Percentiles rank a stretch among this genome's conserved stretches.
These are phyloP conservation scores for Ceratocystis cubensis DNA, from an alignment of 2,329 filamentous ascomycete species.

Conservation along the genomic window DNA sequence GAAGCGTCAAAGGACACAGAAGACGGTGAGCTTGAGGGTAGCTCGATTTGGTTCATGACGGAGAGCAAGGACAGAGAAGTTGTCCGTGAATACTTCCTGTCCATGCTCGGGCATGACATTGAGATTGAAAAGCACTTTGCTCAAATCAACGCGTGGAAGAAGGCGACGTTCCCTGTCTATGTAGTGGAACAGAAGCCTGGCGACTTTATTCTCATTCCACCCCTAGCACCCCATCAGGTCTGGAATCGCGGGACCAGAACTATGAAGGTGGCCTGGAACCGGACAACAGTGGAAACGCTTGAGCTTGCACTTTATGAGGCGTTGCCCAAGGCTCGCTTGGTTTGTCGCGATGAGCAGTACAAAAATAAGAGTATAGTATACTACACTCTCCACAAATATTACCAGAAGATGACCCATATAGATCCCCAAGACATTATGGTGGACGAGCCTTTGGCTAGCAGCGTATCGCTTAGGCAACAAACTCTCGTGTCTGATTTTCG, in stretches of 20 bases:
- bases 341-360: conserved; percentile 95
- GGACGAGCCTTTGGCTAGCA: conserved; percentile 34
- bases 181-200: conserved; percentile 82
- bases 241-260: conserved; percentile 96
- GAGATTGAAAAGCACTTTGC: conserved; percentile 96
- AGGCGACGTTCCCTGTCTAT: conserved; percentile 84
- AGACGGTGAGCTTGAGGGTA: conserved; percentile 68
- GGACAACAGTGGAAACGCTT: conserved; percentile 82
- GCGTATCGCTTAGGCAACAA: conserved; percentile 38
- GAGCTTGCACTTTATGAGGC: conserved; percentile 77
- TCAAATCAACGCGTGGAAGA: conserved; percentile 89
- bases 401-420: conserved; percentile 39
- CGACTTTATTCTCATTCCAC: conserved; percentile 87
- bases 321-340: conserved; percentile 73
- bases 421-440: conserved; percentile 39
- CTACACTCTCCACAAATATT: conserved; percentile 72
- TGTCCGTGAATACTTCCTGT: conserved; percentile 87
- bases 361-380: conserved; percentile 96
- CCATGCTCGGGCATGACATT: conserved; percentile 86
- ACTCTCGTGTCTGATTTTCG: conserved; percentile 76
- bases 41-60: conserved; percentile 98
- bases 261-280: conserved; percentile 97
- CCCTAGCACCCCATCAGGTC: conserved; percentile 88
- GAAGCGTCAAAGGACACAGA: conserved; percentile 59
- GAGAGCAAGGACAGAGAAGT: conserved; percentile 83